phyloP scores from a whole-genome alignment of 2,329 filamentous ascomycete species.

The Hypoxylon sp. region DNA sequence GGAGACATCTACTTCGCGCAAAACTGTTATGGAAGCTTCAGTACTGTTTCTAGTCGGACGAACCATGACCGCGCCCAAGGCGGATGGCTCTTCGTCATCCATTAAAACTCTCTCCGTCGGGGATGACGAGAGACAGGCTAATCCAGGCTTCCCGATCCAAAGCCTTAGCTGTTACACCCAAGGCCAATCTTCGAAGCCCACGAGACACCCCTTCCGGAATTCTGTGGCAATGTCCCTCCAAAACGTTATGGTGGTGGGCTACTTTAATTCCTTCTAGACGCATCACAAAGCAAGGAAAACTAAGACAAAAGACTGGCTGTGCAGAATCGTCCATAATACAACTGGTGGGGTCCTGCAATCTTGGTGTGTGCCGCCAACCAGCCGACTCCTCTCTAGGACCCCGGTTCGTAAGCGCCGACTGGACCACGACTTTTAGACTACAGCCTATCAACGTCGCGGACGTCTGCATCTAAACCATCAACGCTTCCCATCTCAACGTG shows the following conservation, averaged over 20 bases:
- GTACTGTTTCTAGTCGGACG: conserved; percentile 47
- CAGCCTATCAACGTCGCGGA: conserved; percentile 62
- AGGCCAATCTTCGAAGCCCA: conserved; percentile 60
- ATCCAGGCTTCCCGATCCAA: conserved; percentile 46
- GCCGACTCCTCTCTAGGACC: conserved; percentile 59
- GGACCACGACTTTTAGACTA: conserved; percentile 57
- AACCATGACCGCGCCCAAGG: conserved; percentile 44
- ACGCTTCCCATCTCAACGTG: conserved; percentile 52
- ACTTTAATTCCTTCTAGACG: conserved; percentile 51
- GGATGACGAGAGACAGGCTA: conserved; percentile 53
- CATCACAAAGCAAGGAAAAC: conserved; percentile 60
- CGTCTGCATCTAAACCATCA: conserved; percentile 55
- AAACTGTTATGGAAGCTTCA: conserved; percentile 26
- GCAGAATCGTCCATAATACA: conserved; percentile 60
- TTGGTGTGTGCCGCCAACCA: conserved; percentile 62
- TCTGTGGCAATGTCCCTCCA: conserved; percentile 60
- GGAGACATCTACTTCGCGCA: conserved; percentile 43
- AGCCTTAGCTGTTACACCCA: conserved; percentile 50
- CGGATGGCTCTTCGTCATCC: conserved; percentile 35
- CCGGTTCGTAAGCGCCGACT: conserved; percentile 66
- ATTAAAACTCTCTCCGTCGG: conserved; percentile 49
- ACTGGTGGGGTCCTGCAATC: conserved; percentile 59
- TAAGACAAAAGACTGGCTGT: conserved; percentile 66
- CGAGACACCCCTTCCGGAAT: conserved; percentile 59
- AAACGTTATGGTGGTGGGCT: conserved; percentile 49